Conservation (phyloP, 2,329 filamentous ascomycete genomes). For the Cyclaneusma minus region DNA sequence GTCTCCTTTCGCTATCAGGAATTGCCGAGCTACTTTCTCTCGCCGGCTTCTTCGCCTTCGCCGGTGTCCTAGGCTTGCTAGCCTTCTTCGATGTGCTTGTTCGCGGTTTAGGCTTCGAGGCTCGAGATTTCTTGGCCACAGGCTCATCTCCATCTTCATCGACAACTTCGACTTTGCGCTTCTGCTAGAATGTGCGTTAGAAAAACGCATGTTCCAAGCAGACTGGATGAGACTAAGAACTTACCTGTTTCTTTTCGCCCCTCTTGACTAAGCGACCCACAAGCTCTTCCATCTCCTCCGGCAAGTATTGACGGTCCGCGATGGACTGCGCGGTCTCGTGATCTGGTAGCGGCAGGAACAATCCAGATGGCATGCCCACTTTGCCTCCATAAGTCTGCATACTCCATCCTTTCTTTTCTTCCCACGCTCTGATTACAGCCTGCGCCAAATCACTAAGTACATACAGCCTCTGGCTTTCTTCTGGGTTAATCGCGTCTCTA, state of each 20-base stretch:
- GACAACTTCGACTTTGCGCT: conserved; percentile 13
- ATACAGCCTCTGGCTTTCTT: conserved; percentile 61
- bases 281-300: conserved; percentile 59
- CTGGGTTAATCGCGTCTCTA: conserved; percentile 57
- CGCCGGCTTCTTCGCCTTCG: conserved; percentile 14
- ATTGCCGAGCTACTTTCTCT: conserved; percentile 6
- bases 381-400: conserved; percentile 75
- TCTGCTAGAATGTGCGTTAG: conserved; percentile 5
- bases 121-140: conserved; percentile 9
- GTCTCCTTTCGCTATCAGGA: conserved; percentile 15
- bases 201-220: no score
- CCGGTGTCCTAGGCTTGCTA: conserved; percentile 14
- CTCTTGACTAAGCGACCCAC: conserved; percentile 49
- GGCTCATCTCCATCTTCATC: conserved; percentile 3
- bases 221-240: conserved; percentile 9
- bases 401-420: conserved; percentile 72
- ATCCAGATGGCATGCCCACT: conserved; percentile 60
- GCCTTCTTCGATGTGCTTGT: conserved; percentile 10
- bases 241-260: conserved; percentile 42
- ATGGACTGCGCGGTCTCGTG: conserved; percentile 73
- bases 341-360: conserved; percentile 61
- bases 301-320: conserved; percentile 71
- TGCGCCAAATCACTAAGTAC: conserved; percentile 79
- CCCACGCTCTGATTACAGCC: conserved; percentile 67
- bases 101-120: conserved; percentile 11